Base-by-base conservation (phyloP, 2,329 filamentous ascomycete species). In the Fusarium armeniacum region DNA sequence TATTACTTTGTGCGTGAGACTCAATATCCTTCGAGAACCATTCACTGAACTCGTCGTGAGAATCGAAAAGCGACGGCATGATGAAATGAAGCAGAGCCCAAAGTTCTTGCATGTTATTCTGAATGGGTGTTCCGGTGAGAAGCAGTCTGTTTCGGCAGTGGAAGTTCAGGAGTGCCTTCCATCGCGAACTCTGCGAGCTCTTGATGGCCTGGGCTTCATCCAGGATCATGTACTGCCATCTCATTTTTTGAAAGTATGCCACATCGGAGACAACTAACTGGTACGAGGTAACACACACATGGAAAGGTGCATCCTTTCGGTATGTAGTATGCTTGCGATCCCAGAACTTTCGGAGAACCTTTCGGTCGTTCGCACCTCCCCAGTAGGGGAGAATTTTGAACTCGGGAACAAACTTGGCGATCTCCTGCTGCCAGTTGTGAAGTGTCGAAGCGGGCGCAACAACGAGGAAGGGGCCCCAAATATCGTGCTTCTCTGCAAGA, bases 191-290 rank as follows among this genome's bases (percentile, higher is more conserved):
- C 76, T 93, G 90, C 1, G 96, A 98, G 67, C 94, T 98, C 85
- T 99, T 99, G 89, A 99, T 98, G 71, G 96, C 96, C 78, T 99
- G 96, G 3, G 96, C 96, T 81, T 99, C 96, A 75, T 99, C 96
- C 41, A 99, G 88, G 79, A 99, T 98, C 96, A 99, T 99, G 84
- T 99, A 98, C 82, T 98, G 96, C 96, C 96, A 99, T 75, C 92
- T 92, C 86, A 99, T 96, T 85, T 98, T 98, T 81, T 98, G 95
- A 83, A 99, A 98, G 80, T 99, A 99, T 64, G 94, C 91, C 2
- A 97, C 93, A 78, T 99, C 96, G 28, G 94, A 93, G 22, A 99
- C 96, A 28, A 99, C 96, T 38, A 99, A 86, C 80, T 99, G 96
- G 79, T 99, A 99, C 1, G 95, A 98, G 0, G 96, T 99, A 49